Evolutionary conservation across 805 yeast genomes (phyloP).

Genomic region (Torulaspora franciscae): DNA sequence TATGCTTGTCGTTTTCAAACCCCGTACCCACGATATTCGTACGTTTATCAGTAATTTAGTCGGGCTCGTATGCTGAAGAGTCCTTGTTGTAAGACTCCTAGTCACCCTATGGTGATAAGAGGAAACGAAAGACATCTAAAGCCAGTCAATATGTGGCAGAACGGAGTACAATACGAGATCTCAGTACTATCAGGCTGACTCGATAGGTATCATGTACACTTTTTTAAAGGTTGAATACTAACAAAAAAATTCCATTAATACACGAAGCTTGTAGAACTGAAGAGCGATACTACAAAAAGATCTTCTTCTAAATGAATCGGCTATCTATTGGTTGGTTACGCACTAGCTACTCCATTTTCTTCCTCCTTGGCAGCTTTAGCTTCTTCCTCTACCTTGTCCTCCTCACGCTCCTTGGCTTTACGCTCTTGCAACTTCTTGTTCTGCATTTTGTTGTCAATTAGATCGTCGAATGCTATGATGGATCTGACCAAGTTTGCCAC

Average conservation of each 20-base stretch:
- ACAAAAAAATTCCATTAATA: not conserved
- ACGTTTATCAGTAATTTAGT: not conserved
- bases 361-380: constrained; percentile 32
- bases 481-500: constrained; percentile 86
- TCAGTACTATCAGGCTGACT: not conserved
- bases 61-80: constrained; percentile 1
- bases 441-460: constrained; percentile 91
- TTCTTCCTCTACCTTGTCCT: constrained; percentile 36
- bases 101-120: not conserved
- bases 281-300: not conserved
- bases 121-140: constrained; percentile 4
- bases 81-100: constrained; percentile 2
- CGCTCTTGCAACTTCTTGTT: constrained; percentile 51
- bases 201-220: not conserved
- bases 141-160: not conserved
- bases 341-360: constrained; percentile 15
- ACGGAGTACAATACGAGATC: not conserved
- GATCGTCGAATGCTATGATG: constrained; percentile 91
- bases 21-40: constrained; percentile 8
- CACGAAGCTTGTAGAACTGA: not conserved
- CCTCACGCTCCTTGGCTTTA: constrained; percentile 37
- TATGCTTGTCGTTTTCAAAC: constrained; percentile 5
- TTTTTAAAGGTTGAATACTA: not conserved
- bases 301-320: not conserved
- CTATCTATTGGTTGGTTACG: constrained; percentile 3